phyloP scores from a whole-genome alignment of 2,329 filamentous ascomycete genomes.

The Fusarium nanum region DNA sequence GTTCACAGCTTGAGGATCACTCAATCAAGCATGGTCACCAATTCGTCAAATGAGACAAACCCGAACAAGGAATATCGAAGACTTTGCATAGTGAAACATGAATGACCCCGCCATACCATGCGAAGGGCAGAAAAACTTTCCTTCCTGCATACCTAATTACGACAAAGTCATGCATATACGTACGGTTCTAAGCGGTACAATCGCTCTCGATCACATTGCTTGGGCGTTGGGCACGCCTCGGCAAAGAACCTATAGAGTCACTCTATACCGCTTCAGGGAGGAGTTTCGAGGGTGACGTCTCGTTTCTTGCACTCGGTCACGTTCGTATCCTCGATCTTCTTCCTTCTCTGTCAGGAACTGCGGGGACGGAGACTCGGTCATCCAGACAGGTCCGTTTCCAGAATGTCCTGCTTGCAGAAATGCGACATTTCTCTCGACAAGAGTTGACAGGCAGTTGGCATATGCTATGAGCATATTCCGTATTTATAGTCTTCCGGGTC shows the following conservation, averaged over 20 bases:
- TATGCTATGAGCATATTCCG: neutral
- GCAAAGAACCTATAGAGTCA: constrained; percentile 1
- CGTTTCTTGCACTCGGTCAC: neutral
- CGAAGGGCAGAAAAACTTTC: constrained; percentile 8
- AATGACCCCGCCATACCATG: constrained; percentile 24
- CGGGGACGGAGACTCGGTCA: constrained; percentile 28
- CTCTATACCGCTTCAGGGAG: constrained; percentile 5
- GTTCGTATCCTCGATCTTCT: neutral
- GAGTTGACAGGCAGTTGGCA: neutral
- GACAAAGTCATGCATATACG: constrained; percentile 13
- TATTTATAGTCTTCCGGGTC: constrained; percentile 6
- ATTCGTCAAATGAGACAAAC: neutral
- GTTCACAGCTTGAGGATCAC: neutral
- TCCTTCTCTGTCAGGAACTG: neutral
- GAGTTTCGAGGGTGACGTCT: constrained; percentile 33
- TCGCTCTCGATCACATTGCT: neutral
- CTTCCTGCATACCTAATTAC: constrained; percentile 10
- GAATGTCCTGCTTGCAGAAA: neutral
- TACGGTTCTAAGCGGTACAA: neutral
- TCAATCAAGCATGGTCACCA: neutral
- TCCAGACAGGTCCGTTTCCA: constrained; percentile 22
- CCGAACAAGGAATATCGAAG: neutral
- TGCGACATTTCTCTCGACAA: neutral
- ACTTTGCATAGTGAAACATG: neutral
- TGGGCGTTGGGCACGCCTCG: constrained; percentile 22